Evolutionary conservation across 148 eudicot species (phyloP), one percentile per base, ranked within the genome.

Genomic region (Dianthus caryophyllus): DNA sequence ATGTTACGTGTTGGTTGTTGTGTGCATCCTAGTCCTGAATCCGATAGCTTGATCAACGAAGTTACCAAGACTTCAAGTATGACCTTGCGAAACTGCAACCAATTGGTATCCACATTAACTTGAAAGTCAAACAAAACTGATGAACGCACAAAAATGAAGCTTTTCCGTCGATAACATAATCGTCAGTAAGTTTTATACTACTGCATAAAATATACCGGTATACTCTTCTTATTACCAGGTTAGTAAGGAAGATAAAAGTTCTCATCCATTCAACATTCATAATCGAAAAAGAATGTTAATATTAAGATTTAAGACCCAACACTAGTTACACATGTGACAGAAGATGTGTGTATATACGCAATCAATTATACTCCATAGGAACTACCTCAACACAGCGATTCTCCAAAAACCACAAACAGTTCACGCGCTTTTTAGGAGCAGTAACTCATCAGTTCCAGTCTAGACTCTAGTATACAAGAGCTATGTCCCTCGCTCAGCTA

Each of bases 91-190:
- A 36, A 20, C 16, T 39, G 47, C 39, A 38, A 13, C n/a, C 12
- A 21, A 1, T 61, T 39, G 18, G 39, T 36, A 41, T 61, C 65
- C 21, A 49, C 65, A 61, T 61, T 20, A 80, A 59, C 43, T 2
- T 16, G 24, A 31, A 9, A 17, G 7, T 4, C 18, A 29, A 36
- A 33, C 15, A 33, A 33, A 59, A 25, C 44, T 8, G 4, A 8
- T 10, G 9, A 16, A 57, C 12, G 15, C 7, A 18, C 38, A 29
- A 57, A 52, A 57, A 30, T 57, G 17, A 57, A 57, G 12, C 20
- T 9, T 58, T n/a, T 24, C 38, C 39, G 30, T 15, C n/a, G 20
- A 29, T 16, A 22, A 22, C 57, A 53, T 53, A 27, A 26, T 31
- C 15, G 61, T 6, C 21, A 7, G 41, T 31, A 57, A 14, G 39